Percentiles rank a stretch among this genome's conserved stretches.
These are phyloP conservation scores for Mallotus repandus DNA, from an alignment of 441 rosid species.

Conservation along the genomic window DNA sequence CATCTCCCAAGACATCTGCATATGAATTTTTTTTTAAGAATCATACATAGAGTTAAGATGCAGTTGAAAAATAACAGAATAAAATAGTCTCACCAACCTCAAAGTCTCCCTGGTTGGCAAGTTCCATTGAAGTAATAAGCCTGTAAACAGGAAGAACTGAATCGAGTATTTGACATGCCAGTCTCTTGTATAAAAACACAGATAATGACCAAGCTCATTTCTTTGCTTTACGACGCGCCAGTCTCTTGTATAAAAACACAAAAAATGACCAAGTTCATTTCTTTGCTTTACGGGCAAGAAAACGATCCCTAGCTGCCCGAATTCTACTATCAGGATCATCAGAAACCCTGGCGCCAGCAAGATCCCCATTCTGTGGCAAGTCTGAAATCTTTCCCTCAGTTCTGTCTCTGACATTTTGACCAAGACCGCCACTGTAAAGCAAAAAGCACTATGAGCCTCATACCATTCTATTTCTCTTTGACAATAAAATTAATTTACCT, in stretches of 20 bases:
- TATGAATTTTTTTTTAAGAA: neutral
- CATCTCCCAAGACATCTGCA: neutral
- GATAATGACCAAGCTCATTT: constrained; percentile 31
- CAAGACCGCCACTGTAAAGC: constrained; percentile 61
- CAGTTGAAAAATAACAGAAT: neutral
- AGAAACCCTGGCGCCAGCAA: constrained; percentile 23
- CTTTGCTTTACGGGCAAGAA: constrained; percentile 42
- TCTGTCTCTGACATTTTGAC: constrained; percentile 30
- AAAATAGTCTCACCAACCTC: neutral
- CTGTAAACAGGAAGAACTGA: neutral
- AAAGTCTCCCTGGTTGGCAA: constrained; percentile 6
- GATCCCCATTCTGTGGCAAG: constrained; percentile 29
- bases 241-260: too few relatives aligned
- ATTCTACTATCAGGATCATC: constrained; percentile 53
- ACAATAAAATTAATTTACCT: constrained; percentile 45
- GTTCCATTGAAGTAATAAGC: constrained; percentile 1
- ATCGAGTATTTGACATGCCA: neutral
- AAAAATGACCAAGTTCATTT: neutral
- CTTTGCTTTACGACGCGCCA: constrained; percentile 51
- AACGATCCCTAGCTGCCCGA: constrained; percentile 87
- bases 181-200: neutral
- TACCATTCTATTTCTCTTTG: neutral
- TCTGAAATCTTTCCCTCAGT: constrained; percentile 36
- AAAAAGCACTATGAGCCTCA: neutral
- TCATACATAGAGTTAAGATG: neutral